phyloP scores from a whole-genome alignment of 2,329 filamentous ascomycete species.

The Aschersonia sp. region DNA sequence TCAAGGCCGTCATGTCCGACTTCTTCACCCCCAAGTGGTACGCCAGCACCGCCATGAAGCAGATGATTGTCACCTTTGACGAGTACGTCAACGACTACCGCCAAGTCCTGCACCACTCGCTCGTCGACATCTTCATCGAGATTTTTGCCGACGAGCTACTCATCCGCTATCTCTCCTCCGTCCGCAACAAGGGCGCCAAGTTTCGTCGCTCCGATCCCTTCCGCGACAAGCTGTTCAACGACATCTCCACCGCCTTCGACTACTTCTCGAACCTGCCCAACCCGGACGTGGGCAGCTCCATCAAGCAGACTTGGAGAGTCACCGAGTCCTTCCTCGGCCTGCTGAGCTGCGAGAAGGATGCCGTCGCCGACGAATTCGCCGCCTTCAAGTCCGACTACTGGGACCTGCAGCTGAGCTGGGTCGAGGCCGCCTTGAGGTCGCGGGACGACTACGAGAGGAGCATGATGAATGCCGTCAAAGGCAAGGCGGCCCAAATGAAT shows the following conservation, averaged over 20 bases:
- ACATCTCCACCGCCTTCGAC: slow-evolving; percentile 78
- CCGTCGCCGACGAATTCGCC: slow-evolving; percentile 65
- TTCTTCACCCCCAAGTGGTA: slow-evolving; percentile 95
- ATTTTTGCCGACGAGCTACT: slow-evolving; percentile 88
- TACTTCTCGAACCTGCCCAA: slow-evolving; percentile 68
- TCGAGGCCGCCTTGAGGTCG: slow-evolving; percentile 75
- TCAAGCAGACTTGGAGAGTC: slow-evolving; percentile 87
- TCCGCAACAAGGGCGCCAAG: slow-evolving; percentile 81
- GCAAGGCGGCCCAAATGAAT: slow-evolving; percentile 71
- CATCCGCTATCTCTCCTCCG: slow-evolving; percentile 65
- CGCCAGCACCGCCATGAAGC: slow-evolving; percentile 69
- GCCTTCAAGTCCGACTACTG: slow-evolving; percentile 77
- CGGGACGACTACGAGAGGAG: slow-evolving; percentile 88
- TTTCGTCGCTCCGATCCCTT: slow-evolving; percentile 80
- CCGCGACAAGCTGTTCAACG: slow-evolving; percentile 85
- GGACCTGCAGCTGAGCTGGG: slow-evolving; percentile 91
- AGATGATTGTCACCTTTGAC: slow-evolving; percentile 87
- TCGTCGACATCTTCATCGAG: slow-evolving; percentile 85
- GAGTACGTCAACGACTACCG: slow-evolving; percentile 88
- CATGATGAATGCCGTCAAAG: slow-evolving; percentile 82
- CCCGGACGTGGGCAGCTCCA: slow-evolving; percentile 51
- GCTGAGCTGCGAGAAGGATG: slow-evolving; percentile 60
- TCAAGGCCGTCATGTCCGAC: slow-evolving; percentile 65
- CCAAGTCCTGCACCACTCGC: slow-evolving; percentile 67
- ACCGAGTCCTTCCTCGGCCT: slow-evolving; percentile 73